Conservation (phyloP, 768 basidiomycete species). For the Lepiota venenata region DNA sequence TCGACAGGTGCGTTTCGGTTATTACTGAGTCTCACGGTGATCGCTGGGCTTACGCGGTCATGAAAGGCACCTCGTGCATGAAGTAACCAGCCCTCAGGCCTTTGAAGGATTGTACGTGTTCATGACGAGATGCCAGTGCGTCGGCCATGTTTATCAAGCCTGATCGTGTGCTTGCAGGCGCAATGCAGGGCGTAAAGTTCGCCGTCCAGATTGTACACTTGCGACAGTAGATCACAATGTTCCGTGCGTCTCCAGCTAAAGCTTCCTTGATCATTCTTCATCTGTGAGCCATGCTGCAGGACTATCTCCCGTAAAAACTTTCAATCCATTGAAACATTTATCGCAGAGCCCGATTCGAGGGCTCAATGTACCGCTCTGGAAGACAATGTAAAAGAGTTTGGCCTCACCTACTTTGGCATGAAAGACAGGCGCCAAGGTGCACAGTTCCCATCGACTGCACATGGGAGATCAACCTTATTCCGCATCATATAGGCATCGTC, state of each 20-base stretch:
- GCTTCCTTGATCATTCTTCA: not conserved
- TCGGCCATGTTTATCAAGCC: slow-evolving; percentile 5
- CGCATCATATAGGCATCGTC: slow-evolving; percentile 55
- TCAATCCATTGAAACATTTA: slow-evolving; percentile 67
- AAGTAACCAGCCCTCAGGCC: slow-evolving; percentile 93
- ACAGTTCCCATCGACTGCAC: slow-evolving; percentile 4
- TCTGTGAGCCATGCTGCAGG: slow-evolving; percentile 32
- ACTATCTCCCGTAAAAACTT: slow-evolving; percentile 75
- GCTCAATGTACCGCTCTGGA: slow-evolving; percentile 82
- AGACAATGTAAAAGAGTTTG: slow-evolving; percentile 89
- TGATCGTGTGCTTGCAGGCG: slow-evolving; percentile 39
- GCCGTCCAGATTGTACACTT: slow-evolving; percentile 85
- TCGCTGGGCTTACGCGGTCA: slow-evolving; percentile 11
- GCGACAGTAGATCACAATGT: slow-evolving; percentile 89
- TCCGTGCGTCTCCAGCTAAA: slow-evolving; percentile 49
- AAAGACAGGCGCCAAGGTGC: slow-evolving; percentile 83
- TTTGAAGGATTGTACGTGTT: slow-evolving; percentile 76
- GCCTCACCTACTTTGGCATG: slow-evolving; percentile 90
- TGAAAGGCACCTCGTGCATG: slow-evolving; percentile 67
- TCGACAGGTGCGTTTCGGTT: slow-evolving; percentile 56
- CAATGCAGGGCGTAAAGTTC: slow-evolving; percentile 71
- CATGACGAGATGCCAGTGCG: not conserved
- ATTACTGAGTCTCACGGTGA: not conserved
- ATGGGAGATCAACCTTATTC: slow-evolving; percentile 17
- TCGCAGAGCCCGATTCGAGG: slow-evolving; percentile 81